Base-by-base conservation (phyloP, 1,284 basidiomycete genomes). In the Ceraceosorus bombacis region DNA sequence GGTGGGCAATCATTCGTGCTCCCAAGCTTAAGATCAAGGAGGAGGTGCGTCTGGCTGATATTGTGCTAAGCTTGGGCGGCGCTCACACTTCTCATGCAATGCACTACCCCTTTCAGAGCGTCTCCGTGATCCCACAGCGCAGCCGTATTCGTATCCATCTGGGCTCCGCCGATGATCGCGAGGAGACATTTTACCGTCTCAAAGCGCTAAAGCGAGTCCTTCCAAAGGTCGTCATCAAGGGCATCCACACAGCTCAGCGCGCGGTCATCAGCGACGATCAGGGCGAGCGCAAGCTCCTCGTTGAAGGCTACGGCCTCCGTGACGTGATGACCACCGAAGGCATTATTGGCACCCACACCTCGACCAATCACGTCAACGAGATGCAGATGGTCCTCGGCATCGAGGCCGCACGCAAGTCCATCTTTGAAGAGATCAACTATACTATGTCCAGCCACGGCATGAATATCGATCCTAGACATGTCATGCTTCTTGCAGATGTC, bases 271-370 rank as follows among this genome's bases (percentile, higher is more conserved):
- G 67, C 54, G 71, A 75, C 61, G 76, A 77, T 46, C 76, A 77
- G 69, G 70, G 72, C 40, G 63, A 62, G 41, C 67, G 72, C 41
- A 75, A 77, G 58, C 64, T 77, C 10, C 67, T 74, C 5, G 74
- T 76, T 4, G 76, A 97, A 81, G 95, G 95, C 7, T 95, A 98
- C 78, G 95, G 95, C n/a, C 81, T 99, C 62, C 86, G 90, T 71
- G 89, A 90, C 73, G 94, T 96, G 72, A 98, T 99, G 95, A 88
- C 85, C 36, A 96, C 92, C 0, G 93, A 96, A 80, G 94, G 93
- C 72, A 90, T 99, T 58, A 82, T 95, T 58, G 94, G 94, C 48
- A 86, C 89, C 72, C 83, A 88, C 66, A 96, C 95, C 6, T 87
- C 89, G 27, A 94, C 93, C 4, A 99, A 99, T 77, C 94, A 98